Percentiles rank a stretch among this genome's conserved stretches.
Conservation (phyloP, 2,329 filamentous ascomycete species). For the Calonectria montana region DNA sequence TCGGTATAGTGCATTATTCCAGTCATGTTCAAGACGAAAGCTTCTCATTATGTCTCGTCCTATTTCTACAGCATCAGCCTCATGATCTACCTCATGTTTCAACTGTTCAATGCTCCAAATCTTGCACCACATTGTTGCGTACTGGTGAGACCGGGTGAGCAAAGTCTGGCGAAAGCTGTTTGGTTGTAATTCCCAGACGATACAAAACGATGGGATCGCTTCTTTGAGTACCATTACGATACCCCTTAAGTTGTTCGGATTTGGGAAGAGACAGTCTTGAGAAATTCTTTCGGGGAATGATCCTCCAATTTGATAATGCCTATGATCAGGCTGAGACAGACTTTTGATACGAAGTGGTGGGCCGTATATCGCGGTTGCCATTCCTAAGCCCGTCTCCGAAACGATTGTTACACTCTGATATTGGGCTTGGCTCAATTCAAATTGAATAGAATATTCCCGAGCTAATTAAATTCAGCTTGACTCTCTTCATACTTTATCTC, state of each 20-base stretch:
- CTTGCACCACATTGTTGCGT: neutral
- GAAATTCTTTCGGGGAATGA: neutral
- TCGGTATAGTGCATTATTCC: neutral
- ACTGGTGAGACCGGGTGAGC: neutral
- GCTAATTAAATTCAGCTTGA: neutral
- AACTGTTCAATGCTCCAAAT: neutral
- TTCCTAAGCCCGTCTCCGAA: neutral
- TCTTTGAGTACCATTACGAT: neutral
- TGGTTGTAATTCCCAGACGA: neutral
- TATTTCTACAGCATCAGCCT: neutral
- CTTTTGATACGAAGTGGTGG: neutral
- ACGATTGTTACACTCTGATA: neutral
- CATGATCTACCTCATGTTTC: neutral
- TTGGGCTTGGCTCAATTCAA: neutral
- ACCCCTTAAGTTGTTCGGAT: neutral
- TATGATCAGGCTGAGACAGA: neutral
- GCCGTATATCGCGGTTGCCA: neutral
- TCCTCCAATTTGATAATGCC: neutral
- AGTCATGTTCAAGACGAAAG: neutral
- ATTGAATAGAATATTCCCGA: neutral
- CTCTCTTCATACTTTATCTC: neutral
- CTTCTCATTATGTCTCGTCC: neutral
- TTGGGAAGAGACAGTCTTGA: neutral
- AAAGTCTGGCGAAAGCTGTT: neutral
- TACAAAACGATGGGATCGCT: neutral